Evolutionary conservation across 1,284 basidiomycete genomes (phyloP).

Genomic region (Microbotryum lychnidis-dioicae): DNA sequence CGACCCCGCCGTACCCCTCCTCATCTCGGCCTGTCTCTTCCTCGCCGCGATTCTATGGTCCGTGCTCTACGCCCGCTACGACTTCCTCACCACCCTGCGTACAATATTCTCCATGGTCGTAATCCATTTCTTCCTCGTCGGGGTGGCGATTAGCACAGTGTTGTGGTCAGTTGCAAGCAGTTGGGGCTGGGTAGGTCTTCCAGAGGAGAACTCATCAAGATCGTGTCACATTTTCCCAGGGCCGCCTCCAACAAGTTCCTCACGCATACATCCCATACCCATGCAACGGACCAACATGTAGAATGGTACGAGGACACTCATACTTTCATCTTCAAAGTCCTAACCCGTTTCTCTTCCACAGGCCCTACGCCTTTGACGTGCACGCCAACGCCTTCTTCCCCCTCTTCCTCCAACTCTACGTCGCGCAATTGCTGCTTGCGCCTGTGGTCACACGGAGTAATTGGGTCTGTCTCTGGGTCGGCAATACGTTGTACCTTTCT

Average conservation of each 20-base stretch:
- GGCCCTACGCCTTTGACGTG: constrained; percentile 89
- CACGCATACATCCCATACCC: constrained; percentile 36
- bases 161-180: constrained; percentile 55
- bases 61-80: constrained; percentile 62
- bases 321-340: background rate
- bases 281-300: constrained; percentile 38
- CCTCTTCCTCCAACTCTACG: constrained; percentile 74
- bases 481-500: constrained; percentile 51
- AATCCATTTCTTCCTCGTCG: constrained; percentile 73
- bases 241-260: constrained; percentile 36
- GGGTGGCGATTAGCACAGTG: constrained; percentile 61
- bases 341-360: background rate
- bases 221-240: constrained; percentile 5
- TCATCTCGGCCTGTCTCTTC: constrained; percentile 65
- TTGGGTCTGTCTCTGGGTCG: constrained; percentile 86
- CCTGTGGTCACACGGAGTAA: constrained; percentile 71
- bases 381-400: constrained; percentile 94
- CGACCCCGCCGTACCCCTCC: constrained; percentile 82
- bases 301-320: constrained; percentile 32
- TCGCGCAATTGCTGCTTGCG: constrained; percentile 72
- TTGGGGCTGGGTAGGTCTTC: background rate
- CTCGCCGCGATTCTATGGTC: constrained; percentile 76
- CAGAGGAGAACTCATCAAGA: background rate
- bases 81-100: constrained; percentile 53
- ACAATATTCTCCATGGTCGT: constrained; percentile 67